phyloP scores from a whole-genome alignment of 176 grass and related monocot species.

The Oryza meridionalis region DNA sequence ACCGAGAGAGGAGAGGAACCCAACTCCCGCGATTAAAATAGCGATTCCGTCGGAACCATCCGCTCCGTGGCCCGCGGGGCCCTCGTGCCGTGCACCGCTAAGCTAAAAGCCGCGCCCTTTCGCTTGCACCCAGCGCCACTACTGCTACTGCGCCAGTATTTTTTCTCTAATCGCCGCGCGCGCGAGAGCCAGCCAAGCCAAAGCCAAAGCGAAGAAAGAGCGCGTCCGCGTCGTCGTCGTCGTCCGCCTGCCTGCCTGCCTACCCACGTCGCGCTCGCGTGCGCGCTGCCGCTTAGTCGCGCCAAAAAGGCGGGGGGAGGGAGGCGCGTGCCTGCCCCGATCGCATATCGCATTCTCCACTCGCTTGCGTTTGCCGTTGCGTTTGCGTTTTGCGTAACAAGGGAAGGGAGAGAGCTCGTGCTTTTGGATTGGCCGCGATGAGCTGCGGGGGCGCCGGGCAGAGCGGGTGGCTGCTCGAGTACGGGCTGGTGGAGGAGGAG shows the following conservation, averaged over 20 bases:
- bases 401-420: too few relatives aligned
- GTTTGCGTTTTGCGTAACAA: not conserved
- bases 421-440: not conserved
- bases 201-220: not conserved
- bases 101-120: not conserved
- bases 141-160: not conserved
- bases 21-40: not conserved
- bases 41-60: not conserved
- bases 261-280: not conserved
- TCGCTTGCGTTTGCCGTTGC: not conserved
- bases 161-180: not conserved
- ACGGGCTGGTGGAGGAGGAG: constrained; percentile 65
- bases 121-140: not conserved
- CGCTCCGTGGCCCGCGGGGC: not conserved
- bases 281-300: not conserved
- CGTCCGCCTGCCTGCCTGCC: too few relatives aligned
- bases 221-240: too few relatives aligned
- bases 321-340: not conserved
- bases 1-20: not conserved
- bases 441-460: constrained; percentile 39
- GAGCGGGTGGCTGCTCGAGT: constrained; percentile 76
- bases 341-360: not conserved
- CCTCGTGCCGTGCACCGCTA: not conserved
- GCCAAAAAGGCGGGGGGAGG: constrained; percentile 22
- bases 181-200: not conserved